These are phyloP conservation scores for Tuber aestivum DNA, from an alignment of 495 filamentous ascomycete genomes.

Conservation along the genomic window DNA sequence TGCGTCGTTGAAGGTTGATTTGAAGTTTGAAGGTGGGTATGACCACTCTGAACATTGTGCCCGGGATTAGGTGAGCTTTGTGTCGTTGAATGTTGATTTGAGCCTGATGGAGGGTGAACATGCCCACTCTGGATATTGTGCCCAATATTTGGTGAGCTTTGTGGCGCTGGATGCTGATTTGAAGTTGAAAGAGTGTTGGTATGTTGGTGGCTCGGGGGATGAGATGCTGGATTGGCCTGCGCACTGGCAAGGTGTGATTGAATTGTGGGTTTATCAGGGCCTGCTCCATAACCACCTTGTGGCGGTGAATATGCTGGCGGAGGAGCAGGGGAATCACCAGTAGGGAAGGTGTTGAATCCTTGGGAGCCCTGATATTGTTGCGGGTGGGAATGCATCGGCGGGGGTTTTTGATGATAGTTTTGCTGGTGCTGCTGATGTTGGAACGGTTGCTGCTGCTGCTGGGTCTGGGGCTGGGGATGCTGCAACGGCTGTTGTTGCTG, in stretches of 20 bases:
- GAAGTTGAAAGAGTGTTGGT: neutral
- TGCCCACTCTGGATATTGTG: neutral
- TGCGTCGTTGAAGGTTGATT: neutral
- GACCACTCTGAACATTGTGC: neutral
- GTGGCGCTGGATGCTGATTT: neutral
- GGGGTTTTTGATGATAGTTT: conserved; percentile 4
- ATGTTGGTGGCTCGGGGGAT: neutral
- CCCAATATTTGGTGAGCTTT: neutral
- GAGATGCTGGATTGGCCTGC: neutral
- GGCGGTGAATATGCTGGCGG: conserved; percentile 14
- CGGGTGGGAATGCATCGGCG: neutral
- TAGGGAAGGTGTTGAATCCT: neutral
- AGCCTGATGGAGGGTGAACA: too few species aligned
- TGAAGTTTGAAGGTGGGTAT: neutral
- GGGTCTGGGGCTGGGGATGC: neutral
- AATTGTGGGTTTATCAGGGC: conserved; percentile 20
- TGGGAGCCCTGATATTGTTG: conserved; percentile 7
- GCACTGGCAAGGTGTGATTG: neutral
- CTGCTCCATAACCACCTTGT: neutral
- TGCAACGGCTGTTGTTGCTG: conserved; percentile 7
- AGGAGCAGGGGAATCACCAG: neutral
- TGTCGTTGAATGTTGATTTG: neutral
- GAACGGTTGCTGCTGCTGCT: neutral
- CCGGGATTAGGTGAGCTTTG: neutral
- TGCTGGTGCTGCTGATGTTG: conserved; percentile 4